phyloP scores from a whole-genome alignment of 2,329 filamentous ascomycete genomes.

The Aspergillus versicolor region DNA sequence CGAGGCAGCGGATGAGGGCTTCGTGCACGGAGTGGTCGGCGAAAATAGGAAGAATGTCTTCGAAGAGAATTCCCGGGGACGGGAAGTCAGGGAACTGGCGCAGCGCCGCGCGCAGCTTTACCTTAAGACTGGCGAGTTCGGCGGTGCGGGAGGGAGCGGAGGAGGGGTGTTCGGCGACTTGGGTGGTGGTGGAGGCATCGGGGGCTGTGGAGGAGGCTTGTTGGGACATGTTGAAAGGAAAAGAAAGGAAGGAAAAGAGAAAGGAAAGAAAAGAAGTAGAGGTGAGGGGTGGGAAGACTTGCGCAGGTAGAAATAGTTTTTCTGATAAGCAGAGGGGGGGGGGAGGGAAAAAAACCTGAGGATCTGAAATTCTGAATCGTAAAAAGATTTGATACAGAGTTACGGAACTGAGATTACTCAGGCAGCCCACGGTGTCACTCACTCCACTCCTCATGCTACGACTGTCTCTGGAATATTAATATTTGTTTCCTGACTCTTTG shows the following conservation, averaged over 20 bases:
- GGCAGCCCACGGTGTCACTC: not conserved
- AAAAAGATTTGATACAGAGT: slow-evolving; percentile 2
- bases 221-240: slow-evolving; percentile 40
- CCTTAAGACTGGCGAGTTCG: slow-evolving; percentile 64
- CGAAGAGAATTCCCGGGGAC: slow-evolving; percentile 87
- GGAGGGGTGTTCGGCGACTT: slow-evolving; percentile 45
- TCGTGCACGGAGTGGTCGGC: slow-evolving; percentile 71
- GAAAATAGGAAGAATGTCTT: slow-evolving; percentile 98
- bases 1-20: slow-evolving; percentile 77
- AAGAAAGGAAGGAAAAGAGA: slow-evolving; percentile 13
- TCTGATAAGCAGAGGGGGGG: slow-evolving; percentile 18
- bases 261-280: slow-evolving; percentile 15
- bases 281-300: slow-evolving; percentile 19
- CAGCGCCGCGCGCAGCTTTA: slow-evolving; percentile 69
- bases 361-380: slow-evolving; percentile 1
- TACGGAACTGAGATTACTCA: not conserved
- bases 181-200: slow-evolving; percentile 42
- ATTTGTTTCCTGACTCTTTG: not conserved
- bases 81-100: slow-evolving; percentile 92
- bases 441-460: too few relatives aligned
- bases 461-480: too few relatives aligned
- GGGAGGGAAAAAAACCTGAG: slow-evolving; percentile 12
- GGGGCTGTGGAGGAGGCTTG: slow-evolving; percentile 28
- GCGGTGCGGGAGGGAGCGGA: slow-evolving; percentile 46
- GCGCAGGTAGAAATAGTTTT: slow-evolving; percentile 19